Conservation (phyloP, 176 grass and related monocot species). For the Rhynchospora tenuis region DNA sequence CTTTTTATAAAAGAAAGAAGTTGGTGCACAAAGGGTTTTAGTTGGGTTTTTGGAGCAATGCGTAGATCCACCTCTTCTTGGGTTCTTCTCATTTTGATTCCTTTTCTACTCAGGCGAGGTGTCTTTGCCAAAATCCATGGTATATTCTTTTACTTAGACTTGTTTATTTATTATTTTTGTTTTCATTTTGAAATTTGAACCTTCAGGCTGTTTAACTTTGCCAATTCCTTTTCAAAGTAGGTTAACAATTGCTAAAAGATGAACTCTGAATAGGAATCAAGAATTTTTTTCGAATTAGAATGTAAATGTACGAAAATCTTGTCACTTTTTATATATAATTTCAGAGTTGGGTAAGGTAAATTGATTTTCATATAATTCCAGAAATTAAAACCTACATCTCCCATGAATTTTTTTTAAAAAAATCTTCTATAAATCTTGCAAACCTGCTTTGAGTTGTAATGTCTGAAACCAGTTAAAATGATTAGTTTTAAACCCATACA, state of each 20-base stretch:
- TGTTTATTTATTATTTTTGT: not conserved
- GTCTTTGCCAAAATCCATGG: conserved; percentile 20
- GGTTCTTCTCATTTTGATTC: conserved; percentile 15
- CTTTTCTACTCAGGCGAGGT: not conserved
- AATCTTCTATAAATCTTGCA: not conserved
- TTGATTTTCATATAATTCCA: not conserved
- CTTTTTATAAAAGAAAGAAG: not conserved
- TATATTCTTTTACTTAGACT: not conserved
- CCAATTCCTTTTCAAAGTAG: not conserved
- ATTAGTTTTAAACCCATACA: not conserved
- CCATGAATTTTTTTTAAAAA: not conserved
- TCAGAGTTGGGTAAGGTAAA: not conserved
- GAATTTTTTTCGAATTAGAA: not conserved
- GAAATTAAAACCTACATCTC: not conserved
- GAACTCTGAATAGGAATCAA: not conserved
- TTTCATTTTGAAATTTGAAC: not conserved
- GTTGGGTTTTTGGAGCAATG: conserved; percentile 8
- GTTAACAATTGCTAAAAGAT: not conserved
- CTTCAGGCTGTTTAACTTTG: not conserved
- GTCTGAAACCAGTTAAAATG: not conserved
- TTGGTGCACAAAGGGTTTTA: not conserved
- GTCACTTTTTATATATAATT: not conserved
- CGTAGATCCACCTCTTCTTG: not conserved
- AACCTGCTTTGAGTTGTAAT: not conserved
- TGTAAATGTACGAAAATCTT: not conserved